Evolutionary conservation across 2,329 filamentous ascomycete species (phyloP).

Genomic region (Aspergillus pseudoterreus): DNA sequence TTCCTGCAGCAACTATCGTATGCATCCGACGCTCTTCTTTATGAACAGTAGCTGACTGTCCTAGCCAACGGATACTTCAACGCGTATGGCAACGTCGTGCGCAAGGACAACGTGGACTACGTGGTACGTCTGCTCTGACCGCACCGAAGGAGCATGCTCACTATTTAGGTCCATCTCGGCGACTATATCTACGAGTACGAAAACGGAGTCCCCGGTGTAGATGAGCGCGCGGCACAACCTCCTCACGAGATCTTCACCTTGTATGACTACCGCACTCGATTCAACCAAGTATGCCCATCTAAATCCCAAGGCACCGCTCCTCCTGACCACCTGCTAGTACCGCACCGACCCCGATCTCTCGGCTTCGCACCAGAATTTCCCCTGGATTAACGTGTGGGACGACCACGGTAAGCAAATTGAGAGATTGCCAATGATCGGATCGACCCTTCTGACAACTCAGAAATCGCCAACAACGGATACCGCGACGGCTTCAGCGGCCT

Average conservation of each 20-base stretch:
- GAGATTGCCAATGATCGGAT: no score
- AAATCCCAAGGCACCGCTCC: neutral
- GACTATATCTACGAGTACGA: conserved; percentile 65
- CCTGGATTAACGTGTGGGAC: conserved; percentile 65
- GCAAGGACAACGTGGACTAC: conserved; percentile 59
- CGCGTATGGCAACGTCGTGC: conserved; percentile 55
- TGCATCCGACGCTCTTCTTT: conserved; percentile 15
- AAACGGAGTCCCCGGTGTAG: conserved; percentile 30
- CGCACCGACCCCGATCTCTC: conserved; percentile 59
- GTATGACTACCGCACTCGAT: conserved; percentile 53
- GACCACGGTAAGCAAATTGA: conserved; percentile 54
- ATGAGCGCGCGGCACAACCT: conserved; percentile 7
- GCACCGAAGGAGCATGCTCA: neutral
- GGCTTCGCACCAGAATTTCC: conserved; percentile 52
- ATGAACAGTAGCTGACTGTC: neutral
- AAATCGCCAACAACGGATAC: conserved; percentile 64
- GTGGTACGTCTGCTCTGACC: conserved; percentile 37
- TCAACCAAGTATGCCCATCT: conserved; percentile 49
- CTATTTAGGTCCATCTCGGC: conserved; percentile 43
- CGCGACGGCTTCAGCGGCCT: conserved; percentile 58
- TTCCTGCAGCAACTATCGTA: conserved; percentile 66
- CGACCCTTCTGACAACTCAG: conserved; percentile 21
- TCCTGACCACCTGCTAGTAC: conserved; percentile 2
- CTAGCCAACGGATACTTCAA: conserved; percentile 57
- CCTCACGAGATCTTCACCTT: conserved; percentile 39